phyloP scores from a whole-genome alignment of 495 filamentous ascomycete species.

The Rhypophila decipiens region DNA sequence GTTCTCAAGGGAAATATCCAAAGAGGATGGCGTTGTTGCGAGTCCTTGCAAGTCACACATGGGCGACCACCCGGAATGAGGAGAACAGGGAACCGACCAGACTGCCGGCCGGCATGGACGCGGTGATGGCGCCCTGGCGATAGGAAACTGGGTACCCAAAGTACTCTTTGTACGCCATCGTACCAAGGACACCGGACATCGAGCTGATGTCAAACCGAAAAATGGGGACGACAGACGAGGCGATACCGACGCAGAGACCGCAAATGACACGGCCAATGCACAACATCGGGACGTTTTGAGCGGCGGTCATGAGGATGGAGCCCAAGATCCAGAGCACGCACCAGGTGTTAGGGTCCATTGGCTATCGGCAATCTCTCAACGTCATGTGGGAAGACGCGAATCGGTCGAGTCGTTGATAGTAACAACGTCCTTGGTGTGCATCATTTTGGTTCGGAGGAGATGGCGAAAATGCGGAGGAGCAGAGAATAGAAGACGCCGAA shows the following conservation, averaged over 20 bases:
- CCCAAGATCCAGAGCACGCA: constrained; percentile 65
- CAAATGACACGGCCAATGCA: constrained; percentile 63
- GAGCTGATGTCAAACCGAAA: constrained; percentile 72
- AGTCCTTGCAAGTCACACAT: too few relatives aligned
- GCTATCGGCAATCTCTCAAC: too few relatives aligned
- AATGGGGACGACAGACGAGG: constrained; percentile 66
- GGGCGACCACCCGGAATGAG: constrained; percentile 61
- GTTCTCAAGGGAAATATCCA: too few relatives aligned
- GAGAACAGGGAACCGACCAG: constrained; percentile 61
- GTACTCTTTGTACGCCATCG: constrained; percentile 54
- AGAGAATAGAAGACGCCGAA: too few relatives aligned
- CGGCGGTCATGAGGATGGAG: constrained; percentile 56
- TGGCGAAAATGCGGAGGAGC: too few relatives aligned
- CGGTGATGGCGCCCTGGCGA: constrained; percentile 58
- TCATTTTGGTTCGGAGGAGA: too few relatives aligned
- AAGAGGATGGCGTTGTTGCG: too few relatives aligned
- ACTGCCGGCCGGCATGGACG: constrained; percentile 71
- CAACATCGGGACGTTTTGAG: constrained; percentile 56
- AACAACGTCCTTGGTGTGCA: too few relatives aligned
- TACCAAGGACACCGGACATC: constrained; percentile 63
- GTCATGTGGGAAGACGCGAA: too few relatives aligned
- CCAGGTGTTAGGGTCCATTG: too few relatives aligned
- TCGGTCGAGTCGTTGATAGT: too few relatives aligned
- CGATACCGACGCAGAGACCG: constrained; percentile 70
- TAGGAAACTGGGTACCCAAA: constrained; percentile 51